These are phyloP conservation scores for Erythrophleum fordii DNA, from an alignment of 306 rosid genomes.

Conservation along the genomic window DNA sequence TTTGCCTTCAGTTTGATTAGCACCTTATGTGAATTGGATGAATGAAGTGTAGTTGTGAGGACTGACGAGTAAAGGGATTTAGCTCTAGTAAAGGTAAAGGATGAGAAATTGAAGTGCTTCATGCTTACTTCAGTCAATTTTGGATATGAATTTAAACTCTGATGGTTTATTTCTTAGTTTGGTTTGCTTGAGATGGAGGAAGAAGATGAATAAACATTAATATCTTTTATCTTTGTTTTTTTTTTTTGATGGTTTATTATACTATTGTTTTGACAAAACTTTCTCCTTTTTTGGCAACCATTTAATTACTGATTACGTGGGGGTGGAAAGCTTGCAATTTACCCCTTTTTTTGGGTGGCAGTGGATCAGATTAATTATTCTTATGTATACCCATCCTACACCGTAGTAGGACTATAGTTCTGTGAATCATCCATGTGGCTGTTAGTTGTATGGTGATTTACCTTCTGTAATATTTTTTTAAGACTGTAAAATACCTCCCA, in stretches of 20 bases:
- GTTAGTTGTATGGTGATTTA: not conserved
- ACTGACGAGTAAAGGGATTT: no score
- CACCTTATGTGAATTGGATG: no score
- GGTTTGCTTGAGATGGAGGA: no score
- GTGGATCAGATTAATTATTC: not conserved
- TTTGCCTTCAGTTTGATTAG: no score
- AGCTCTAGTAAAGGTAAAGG: no score
- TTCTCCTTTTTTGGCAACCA: not conserved
- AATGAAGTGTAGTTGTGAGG: no score
- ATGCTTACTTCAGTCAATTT: no score
- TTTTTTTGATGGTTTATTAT: not conserved
- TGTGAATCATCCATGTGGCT: not conserved
- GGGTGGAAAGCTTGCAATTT: not conserved
- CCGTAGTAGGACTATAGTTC: not conserved
- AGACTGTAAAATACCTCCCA: slow-evolving; percentile 1
- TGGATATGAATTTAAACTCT: no score
- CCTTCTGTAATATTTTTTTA: not conserved
- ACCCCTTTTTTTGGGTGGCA: not conserved
- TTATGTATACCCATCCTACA: not conserved
- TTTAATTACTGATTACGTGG: not conserved
- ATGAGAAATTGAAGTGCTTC: no score
- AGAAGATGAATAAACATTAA: no score
- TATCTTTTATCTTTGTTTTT: not conserved
- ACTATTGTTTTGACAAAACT: not conserved
- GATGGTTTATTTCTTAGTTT: no score